Evolutionary conservation across 2,329 filamentous ascomycete species (phyloP), one percentile per base, ranked within the genome.

Genomic region (Botrytis galanthina): DNA sequence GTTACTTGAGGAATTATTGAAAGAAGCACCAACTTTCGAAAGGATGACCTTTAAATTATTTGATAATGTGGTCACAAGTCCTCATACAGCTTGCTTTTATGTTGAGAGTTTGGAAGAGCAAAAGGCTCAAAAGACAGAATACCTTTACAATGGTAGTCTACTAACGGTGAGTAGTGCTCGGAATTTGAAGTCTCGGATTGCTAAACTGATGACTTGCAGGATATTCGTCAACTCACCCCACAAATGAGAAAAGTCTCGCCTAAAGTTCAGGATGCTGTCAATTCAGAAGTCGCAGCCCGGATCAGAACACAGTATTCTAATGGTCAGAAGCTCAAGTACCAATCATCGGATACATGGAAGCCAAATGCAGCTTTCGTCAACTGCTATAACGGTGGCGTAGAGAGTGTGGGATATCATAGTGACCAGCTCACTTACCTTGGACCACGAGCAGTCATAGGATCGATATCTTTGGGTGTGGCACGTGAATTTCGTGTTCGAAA

Each of bases 341-440:
- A 98, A 79, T 92, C 91, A 0, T 87, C 93, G 0, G 82, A 87
- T 0, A 83, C 86, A 0, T 98, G 95, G 95, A 84, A 85, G 14
- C 93, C 95, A 16, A 98, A 98, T 80, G 93, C 94, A 0, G 94
- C 95, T 0, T 95, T 98, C 79, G 95, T 97, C 26, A 99, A 99
- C 81, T 97, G 94, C 84, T 99, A 99, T 81, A 86, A 91, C 78
- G 95, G 95, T 0, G 91, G 90, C 0, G 86, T 90, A 18, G 90
- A 98, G 83, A 93, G 87, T 75, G 95, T 98, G 0, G 96, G 96
- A 46, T 98, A 93, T 83, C 96, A 99, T 82, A 91, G 92, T 51
- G 96, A 99, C 80, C 93, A 97, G 78, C 86, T 98, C 26, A 98
- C 95, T 0, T 98, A 98, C 80, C 87, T 98, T 0, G 96, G 96